Conservation (phyloP, 345 rosid species). For the Moricandia arvensis region DNA sequence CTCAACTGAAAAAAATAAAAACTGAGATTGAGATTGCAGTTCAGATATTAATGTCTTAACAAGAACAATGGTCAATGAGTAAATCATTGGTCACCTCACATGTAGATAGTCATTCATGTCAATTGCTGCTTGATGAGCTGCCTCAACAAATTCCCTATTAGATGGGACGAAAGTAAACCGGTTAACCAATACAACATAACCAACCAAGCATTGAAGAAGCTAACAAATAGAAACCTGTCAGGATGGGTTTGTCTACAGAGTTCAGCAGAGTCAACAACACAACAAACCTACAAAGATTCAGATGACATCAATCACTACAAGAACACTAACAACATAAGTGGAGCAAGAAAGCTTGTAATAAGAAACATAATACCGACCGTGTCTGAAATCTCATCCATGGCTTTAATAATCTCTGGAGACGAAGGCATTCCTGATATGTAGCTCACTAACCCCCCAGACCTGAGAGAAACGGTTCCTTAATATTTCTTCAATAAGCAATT, state of each 20-base stretch:
- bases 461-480: constrained; percentile 22
- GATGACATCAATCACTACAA: constrained; percentile 6
- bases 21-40: too few relatives aligned
- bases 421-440: constrained; percentile 68
- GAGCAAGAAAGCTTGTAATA: background rate
- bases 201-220: background rate
- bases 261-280: constrained; percentile 93
- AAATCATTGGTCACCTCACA: constrained; percentile 89
- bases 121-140: constrained; percentile 84
- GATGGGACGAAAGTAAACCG: background rate
- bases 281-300: constrained; percentile 64
- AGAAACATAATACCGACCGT: constrained; percentile 41
- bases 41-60: background rate
- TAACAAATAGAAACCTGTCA: constrained; percentile 51
- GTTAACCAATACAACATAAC: background rate
- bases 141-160: constrained; percentile 79
- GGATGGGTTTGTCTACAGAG: constrained; percentile 95
- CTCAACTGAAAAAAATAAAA: too few relatives aligned
- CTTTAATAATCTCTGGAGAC: constrained; percentile 60
- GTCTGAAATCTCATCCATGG: constrained; percentile 94
- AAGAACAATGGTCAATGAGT: constrained; percentile 1
- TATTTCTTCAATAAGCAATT: constrained; percentile 1
- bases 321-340: background rate
- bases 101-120: constrained; percentile 90
- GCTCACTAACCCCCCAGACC: constrained; percentile 73